Evolutionary conservation across 2,329 filamentous ascomycete genomes (phyloP).

Genomic region (Trichophyton schoenleinii): DNA sequence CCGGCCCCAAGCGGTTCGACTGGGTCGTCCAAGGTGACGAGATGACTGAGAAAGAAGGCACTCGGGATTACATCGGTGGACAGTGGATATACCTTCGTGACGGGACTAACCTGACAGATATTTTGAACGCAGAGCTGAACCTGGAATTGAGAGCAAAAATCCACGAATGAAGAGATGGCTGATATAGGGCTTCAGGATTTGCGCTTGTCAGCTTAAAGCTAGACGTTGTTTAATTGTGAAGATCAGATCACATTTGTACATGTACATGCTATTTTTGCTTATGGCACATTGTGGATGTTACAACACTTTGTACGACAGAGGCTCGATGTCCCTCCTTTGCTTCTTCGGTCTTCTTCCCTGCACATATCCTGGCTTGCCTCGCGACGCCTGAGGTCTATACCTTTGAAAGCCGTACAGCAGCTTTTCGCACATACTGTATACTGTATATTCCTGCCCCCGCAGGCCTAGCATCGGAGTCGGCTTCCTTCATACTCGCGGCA

Average conservation of each 20-base stretch:
- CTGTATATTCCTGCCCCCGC: background rate
- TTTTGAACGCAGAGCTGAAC: conserved; percentile 65
- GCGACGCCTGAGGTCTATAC: background rate
- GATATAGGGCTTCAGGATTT: background rate
- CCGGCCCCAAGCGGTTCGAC: conserved; percentile 87
- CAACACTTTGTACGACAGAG: background rate
- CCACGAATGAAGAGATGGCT: conserved; percentile 14
- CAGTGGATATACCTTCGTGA: conserved; percentile 85
- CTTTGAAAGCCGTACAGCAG: background rate
- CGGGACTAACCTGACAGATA: conserved; percentile 57
- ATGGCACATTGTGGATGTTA: conserved; percentile 8
- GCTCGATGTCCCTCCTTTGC: background rate
- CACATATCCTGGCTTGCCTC: too few relatives aligned
- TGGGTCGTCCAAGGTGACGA: conserved; percentile 63
- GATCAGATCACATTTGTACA: background rate
- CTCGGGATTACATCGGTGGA: conserved; percentile 39
- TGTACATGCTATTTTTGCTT: background rate
- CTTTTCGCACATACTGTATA: background rate
- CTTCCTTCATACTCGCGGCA: background rate
- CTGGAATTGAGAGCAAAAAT: conserved; percentile 43
- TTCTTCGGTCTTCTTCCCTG: background rate
- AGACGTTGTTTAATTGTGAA: background rate
- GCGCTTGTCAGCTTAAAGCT: background rate
- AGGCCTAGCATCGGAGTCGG: background rate
- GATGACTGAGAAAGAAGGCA: conserved; percentile 68